Percentiles rank a stretch among this genome's conserved stretches.
Conservation (phyloP, 345 rosid species). For the Eucalyptus caleyi region DNA sequence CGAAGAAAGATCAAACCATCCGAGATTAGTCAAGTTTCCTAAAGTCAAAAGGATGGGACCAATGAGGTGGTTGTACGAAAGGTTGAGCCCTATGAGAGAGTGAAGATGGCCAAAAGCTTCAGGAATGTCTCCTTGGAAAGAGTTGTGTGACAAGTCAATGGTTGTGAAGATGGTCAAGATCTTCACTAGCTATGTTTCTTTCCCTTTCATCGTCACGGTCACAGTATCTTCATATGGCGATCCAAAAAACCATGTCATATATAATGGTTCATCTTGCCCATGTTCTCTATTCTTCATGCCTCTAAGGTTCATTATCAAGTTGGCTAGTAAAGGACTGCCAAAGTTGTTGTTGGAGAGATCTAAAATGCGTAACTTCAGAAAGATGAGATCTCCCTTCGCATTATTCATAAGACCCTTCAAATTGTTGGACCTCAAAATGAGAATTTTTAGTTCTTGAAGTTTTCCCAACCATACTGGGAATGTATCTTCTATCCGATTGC, state of each 20-base stretch:
- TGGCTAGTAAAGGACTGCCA: background rate
- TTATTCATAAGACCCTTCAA: background rate
- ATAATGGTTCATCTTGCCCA: accelerated
- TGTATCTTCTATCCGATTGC: background rate
- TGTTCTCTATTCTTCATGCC: accelerated
- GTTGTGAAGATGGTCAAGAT: background rate
- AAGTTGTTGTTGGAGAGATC: background rate
- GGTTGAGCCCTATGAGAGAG: background rate
- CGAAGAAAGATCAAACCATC: background rate
- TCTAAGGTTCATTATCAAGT: background rate
- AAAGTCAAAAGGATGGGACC: background rate
- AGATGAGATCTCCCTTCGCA: background rate
- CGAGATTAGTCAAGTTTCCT: background rate
- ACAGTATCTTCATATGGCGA: background rate
- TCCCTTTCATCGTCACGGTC: background rate
- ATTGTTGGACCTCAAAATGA: background rate
- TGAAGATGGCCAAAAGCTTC: background rate
- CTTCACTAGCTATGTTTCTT: background rate
- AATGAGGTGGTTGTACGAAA: background rate
- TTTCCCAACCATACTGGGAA: background rate
- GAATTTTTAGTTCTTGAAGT: background rate
- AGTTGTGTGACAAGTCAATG: background rate
- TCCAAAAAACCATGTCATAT: no score
- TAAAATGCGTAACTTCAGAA: background rate
- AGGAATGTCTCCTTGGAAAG: background rate